Conservation (phyloP, 371 early-diverging fungal genomes). For the Lichtheimia corymbifera region DNA sequence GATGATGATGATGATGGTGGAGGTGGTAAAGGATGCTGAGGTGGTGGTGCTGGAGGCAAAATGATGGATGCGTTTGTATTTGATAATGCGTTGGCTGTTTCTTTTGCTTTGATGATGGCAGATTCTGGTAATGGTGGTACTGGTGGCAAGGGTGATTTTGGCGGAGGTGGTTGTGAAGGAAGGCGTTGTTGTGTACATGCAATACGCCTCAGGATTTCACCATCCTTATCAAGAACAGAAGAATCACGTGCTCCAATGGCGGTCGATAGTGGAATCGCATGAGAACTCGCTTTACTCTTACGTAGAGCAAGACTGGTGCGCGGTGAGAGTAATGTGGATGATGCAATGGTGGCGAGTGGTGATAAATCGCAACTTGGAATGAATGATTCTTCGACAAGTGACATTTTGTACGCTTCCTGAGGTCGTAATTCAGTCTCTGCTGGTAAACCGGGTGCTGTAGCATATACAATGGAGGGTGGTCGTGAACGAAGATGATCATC, state of each 20-base stretch:
- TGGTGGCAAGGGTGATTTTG: constrained; percentile 9
- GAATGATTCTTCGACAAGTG: constrained; percentile 24
- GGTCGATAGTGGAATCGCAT: constrained; percentile 6
- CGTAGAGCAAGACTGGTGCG: constrained; percentile 23
- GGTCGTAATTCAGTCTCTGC: constrained; percentile 12
- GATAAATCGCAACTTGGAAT: neutral
- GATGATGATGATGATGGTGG: neutral
- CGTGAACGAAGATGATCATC: constrained; percentile 13
- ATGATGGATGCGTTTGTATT: neutral
- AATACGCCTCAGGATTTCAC: constrained; percentile 10
- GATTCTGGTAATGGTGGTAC: constrained; percentile 15
- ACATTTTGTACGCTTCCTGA: constrained; percentile 12
- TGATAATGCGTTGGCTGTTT: neutral
- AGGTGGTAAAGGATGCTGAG: neutral
- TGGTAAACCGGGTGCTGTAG: constrained; percentile 21
- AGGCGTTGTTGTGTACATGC: constrained; percentile 6
- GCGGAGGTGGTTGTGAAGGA: constrained; percentile 5
- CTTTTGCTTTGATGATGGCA: neutral
- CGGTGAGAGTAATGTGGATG: constrained; percentile 38
- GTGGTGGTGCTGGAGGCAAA: neutral
- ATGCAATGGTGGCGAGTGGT: constrained; percentile 41
- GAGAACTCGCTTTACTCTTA: constrained; percentile 11
- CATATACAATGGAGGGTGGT: constrained; percentile 18
- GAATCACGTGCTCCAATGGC: constrained; percentile 5
- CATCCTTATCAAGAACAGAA: constrained; percentile 1